Evolutionary conservation across 257 asterid genomes (phyloP), one percentile per base, ranked within the genome.

Genomic region (Primulina eburnea): DNA sequence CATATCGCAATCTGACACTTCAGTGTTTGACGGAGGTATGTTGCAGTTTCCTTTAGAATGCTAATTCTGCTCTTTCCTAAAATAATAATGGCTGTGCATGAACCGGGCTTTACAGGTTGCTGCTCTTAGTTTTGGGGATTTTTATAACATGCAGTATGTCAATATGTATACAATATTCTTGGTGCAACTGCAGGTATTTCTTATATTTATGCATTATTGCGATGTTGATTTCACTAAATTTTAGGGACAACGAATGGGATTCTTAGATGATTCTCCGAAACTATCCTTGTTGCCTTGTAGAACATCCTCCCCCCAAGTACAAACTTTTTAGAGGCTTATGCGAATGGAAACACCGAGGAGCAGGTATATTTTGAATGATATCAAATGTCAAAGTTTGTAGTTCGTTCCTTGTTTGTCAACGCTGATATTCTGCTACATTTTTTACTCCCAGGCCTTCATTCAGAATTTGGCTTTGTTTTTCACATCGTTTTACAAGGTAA

Each of bases 1-100:
- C 93, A 8, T 94, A 91, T 68, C 96, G 99, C 67, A 94, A 91
- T 81, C 98, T 91, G 55, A 83, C 98, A 28, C 87, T 94, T 61
- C 98, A 94, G 71, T 94, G 99, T 78, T 82, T 94, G 83, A 88
- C 97, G 4, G 99, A 94, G 97, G 99, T 94, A 77, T 67, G 20
- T 60, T 47, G n/a, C 24, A 43, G 24, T 68, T 62, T 30, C 55
- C 30, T 37, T 26, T 43, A 33, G 64, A 65, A 40, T 70, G 38
- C 55, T 62, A 34, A 56, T 69, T 34, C 26, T 20, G 24, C 65
- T 34, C 67, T 58, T 55, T 40, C 28, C 35, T 11, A 32, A 18
- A 2, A 18, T 16, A 63, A 28, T 52, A 32, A 20, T 75, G 62
- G 16, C 56, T 64, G 64, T 61, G 64, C 29, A 17, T 67, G 65